phyloP scores from a whole-genome alignment of 805 yeast species.

The Candida tammaniensis region DNA sequence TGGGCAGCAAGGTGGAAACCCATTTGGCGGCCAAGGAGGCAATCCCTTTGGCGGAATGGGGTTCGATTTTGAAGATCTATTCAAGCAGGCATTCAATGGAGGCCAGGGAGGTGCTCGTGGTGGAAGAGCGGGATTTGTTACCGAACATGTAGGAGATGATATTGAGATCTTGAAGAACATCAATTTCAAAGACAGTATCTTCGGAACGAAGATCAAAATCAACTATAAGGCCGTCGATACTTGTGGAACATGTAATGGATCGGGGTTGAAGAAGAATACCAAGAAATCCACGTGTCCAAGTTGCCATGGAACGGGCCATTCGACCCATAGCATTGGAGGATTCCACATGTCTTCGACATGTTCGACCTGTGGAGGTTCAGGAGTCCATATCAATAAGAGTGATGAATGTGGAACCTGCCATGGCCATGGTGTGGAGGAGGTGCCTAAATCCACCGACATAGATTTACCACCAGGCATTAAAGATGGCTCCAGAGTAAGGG shows the following conservation, averaged over 20 bases:
- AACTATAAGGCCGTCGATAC: constrained; percentile 71
- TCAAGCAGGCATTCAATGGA: constrained; percentile 50
- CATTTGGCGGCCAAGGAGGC: constrained; percentile 38
- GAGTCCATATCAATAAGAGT: constrained; percentile 64
- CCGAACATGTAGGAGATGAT: constrained; percentile 86
- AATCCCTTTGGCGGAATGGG: constrained; percentile 56
- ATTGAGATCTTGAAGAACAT: constrained; percentile 75
- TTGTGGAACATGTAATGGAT: constrained; percentile 78
- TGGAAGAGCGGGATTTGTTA: constrained; percentile 50
- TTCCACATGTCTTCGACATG: constrained; percentile 97
- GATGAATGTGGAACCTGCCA: constrained; percentile 81
- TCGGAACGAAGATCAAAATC: constrained; percentile 67
- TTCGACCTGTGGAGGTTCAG: constrained; percentile 81
- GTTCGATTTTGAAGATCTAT: constrained; percentile 44
- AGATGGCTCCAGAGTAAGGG: constrained; percentile 82
- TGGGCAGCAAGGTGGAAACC: constrained; percentile 37
- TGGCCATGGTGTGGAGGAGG: constrained; percentile 81
- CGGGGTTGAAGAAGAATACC: constrained; percentile 78
- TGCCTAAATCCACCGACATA: constrained; percentile 67
- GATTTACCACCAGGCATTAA: constrained; percentile 86
- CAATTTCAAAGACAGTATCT: constrained; percentile 81
- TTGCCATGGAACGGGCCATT: constrained; percentile 93
- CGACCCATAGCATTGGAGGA: constrained; percentile 85
- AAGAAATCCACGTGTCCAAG: constrained; percentile 74
- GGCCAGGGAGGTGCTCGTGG: constrained; percentile 30